Evolutionary conservation across 106 monocot species (phyloP).

Genomic region (Dendrobium officinale): DNA sequence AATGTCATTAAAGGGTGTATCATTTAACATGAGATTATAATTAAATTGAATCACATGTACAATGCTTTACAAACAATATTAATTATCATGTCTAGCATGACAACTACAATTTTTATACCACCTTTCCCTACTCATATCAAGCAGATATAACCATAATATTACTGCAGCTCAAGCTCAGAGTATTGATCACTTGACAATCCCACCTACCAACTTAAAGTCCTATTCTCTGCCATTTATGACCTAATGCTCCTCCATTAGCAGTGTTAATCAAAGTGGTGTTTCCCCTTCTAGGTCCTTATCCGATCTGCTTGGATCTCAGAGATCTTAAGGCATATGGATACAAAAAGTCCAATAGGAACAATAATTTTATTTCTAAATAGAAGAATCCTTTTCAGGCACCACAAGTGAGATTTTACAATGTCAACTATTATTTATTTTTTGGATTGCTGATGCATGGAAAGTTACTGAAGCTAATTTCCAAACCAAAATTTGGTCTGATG

Average conservation of each 20-base stretch:
- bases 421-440: too few relatives aligned
- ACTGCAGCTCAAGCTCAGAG: background rate
- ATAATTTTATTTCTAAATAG: background rate
- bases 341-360: too few relatives aligned
- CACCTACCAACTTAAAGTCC: background rate
- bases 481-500: background rate
- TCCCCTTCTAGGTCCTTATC: background rate
- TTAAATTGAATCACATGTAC: background rate
- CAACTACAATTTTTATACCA: background rate
- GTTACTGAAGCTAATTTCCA: background rate
- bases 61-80: background rate
- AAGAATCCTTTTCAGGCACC: background rate
- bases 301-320: background rate
- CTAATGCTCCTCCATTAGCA: background rate
- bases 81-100: background rate
- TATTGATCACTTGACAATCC: background rate
- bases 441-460: background rate
- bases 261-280: background rate
- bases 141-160: background rate
- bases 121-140: background rate
- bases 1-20: background rate
- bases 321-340: too few relatives aligned
- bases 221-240: background rate
- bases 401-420: too few relatives aligned
- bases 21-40: background rate